Evolutionary conservation across 2,329 filamentous ascomycete genomes (phyloP).

Genomic region (Colletotrichum karsti): DNA sequence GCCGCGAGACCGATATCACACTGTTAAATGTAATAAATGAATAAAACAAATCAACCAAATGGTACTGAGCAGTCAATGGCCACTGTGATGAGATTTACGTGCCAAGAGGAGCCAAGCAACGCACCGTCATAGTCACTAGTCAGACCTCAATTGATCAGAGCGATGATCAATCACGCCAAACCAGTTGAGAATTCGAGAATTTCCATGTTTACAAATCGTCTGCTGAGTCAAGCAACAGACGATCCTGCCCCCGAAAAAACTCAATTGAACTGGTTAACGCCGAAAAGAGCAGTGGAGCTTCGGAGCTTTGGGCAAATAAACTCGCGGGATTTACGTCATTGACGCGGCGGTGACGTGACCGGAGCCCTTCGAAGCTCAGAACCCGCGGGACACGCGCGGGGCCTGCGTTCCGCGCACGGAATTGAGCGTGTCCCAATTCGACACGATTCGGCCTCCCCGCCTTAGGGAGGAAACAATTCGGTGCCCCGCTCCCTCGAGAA

Average conservation of each 20-base stretch:
- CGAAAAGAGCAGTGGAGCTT: background rate
- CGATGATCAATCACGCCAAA: too few relatives aligned
- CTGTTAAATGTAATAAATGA: background rate
- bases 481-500: background rate
- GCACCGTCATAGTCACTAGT: too few relatives aligned
- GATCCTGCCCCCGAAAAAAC: background rate
- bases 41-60: background rate
- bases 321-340: conserved; percentile 19
- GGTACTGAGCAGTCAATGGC: too few relatives aligned
- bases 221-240: background rate
- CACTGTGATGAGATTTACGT: too few relatives aligned
- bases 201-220: background rate
- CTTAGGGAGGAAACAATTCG: background rate
- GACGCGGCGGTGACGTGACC: conserved; percentile 22
- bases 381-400: background rate
- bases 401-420: background rate
- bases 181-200: too few relatives aligned
- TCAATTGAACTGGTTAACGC: conserved; percentile 1
- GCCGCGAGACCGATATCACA: background rate
- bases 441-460: background rate
- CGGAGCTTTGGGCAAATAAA: background rate
- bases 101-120: too few relatives aligned
- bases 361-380: background rate
- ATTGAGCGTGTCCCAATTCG: too few relatives aligned
- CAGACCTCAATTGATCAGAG: too few relatives aligned